Base-by-base conservation (phyloP, 2,329 filamentous ascomycete species). In the Lasiodiplodia theobromae region DNA sequence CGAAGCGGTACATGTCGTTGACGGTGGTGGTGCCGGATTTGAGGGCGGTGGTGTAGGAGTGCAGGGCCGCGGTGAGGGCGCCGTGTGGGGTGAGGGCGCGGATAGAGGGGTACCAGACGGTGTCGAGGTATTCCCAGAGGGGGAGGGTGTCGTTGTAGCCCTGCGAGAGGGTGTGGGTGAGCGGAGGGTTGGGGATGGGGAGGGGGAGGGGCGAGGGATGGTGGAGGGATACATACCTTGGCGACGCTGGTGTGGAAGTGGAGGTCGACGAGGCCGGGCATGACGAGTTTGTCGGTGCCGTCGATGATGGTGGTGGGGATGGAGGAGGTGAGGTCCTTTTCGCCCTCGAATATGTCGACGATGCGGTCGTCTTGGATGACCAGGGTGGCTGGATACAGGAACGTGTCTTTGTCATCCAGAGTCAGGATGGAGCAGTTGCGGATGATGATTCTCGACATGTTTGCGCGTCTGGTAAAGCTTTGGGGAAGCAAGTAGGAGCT, bases 61-160 rank as follows among this genome's bases (percentile, higher is more conserved):
- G 40, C 40, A 51, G 23, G 21, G 60, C 60, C 0, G 60, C 60
- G 16, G 60, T 64, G 10, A 2, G 6, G 12, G 60, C 60, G 60
- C 0, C 2, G 38, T 1, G 0, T 0, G 60, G 60, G 3, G 60
- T 64, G 16, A 64, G 60, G 2, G 40, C 4, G 16, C 60, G 60
- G 60, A 64, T 64, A 10, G 60, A 64, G n/a, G 60, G 60, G 60
- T 64, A 64, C 60, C 60, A 64, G 60, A 64, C 44, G 8, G 25
- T 64, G 60, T 64, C 60, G 60, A 64, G 60, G 44, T 64, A 64
- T 51, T 64, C 60, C 60, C 60, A 64, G 60, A 64, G 60, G 12
- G 60, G 60, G 40, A 64, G 60, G 40, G 60, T 64, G 44, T 64
- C 60, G 44, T 64, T 64, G 60, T 31, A 64, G 25, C 60, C 60